A percentile compares a stretch with the other conserved stretches of the same genome.
Conservation (phyloP, 1,139 yeast genomes). For the Pichia sp. region DNA sequence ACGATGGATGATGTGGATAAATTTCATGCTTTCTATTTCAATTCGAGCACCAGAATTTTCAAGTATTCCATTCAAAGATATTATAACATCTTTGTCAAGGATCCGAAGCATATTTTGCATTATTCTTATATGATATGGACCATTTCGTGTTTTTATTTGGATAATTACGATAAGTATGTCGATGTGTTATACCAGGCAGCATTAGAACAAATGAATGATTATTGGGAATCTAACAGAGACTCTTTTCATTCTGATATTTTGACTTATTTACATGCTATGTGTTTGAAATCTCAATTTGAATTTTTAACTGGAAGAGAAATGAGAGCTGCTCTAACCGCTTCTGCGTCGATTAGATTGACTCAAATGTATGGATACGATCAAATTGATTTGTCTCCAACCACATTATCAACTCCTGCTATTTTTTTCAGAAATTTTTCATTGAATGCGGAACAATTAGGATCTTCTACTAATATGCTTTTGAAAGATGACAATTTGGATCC, state of each 20-base stretch:
- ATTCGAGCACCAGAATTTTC: slow-evolving; percentile 9
- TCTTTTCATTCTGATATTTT: slow-evolving; percentile 15
- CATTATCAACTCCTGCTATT: slow-evolving; percentile 14
- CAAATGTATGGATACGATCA: slow-evolving; percentile 24
- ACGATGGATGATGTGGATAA: slow-evolving; percentile 16
- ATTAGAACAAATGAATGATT: slow-evolving; percentile 10
- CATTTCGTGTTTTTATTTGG: slow-evolving; percentile 10
- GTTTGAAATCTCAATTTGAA: slow-evolving; percentile 20
- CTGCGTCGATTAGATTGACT: slow-evolving; percentile 20
- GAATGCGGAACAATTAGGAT: slow-evolving; percentile 4
- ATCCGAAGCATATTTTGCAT: slow-evolving; percentile 15
- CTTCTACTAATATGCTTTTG: slow-evolving; percentile 7
- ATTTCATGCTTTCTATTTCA: slow-evolving; percentile 16
- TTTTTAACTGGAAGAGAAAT: slow-evolving; percentile 19
- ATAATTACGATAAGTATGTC: slow-evolving; percentile 14
- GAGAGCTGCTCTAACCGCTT: slow-evolving; percentile 21
- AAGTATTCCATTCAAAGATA: slow-evolving; percentile 18
- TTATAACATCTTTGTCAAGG: slow-evolving; percentile 11
- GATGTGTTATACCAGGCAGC: slow-evolving; percentile 15
- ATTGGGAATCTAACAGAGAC: slow-evolving; percentile 15
- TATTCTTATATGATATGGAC: slow-evolving; percentile 21
- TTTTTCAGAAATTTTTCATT: slow-evolving; percentile 13
- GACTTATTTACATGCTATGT: slow-evolving; percentile 19
- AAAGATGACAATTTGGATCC: slow-evolving; percentile 19
- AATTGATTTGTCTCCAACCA: slow-evolving; percentile 19